Conservation (phyloP, 1,139 yeast species). For the Yamadazyma taylorii region DNA sequence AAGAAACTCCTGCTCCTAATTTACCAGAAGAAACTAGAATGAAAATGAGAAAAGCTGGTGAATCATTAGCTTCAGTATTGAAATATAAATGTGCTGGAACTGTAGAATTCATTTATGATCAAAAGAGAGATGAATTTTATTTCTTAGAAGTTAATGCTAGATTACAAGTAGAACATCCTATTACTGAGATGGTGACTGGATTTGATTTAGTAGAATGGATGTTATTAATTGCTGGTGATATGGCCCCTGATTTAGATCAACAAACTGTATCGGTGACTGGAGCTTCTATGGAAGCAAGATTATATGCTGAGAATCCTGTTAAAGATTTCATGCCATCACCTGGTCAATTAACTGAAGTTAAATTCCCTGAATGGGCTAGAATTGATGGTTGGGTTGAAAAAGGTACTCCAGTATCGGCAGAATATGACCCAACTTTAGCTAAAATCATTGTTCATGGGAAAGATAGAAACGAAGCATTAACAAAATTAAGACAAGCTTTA, state of each 20-base stretch:
- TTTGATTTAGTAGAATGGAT: slow-evolving; percentile 96
- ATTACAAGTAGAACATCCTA: slow-evolving; percentile 96
- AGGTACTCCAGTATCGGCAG: slow-evolving; percentile 89
- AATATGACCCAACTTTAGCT: slow-evolving; percentile 95
- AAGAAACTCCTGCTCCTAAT: slow-evolving; percentile 97
- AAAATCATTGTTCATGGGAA: slow-evolving; percentile 93
- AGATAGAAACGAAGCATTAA: slow-evolving; percentile 81
- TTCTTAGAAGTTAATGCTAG: slow-evolving; percentile 96
- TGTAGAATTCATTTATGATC: slow-evolving; percentile 91
- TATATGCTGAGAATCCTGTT: slow-evolving; percentile 95
- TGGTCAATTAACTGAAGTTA: slow-evolving; percentile 84
- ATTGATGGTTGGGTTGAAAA: slow-evolving; percentile 91
- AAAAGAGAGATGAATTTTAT: slow-evolving; percentile 81
- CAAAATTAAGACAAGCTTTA: slow-evolving; percentile 74
- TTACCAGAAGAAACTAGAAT: slow-evolving; percentile 76
- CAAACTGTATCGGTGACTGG: slow-evolving; percentile 66
- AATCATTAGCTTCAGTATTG: slow-evolving; percentile 74
- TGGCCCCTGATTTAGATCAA: slow-evolving; percentile 68
- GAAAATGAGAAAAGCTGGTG: slow-evolving; percentile 81
- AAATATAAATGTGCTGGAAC: slow-evolving; percentile 97
- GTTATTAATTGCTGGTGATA: slow-evolving; percentile 87
- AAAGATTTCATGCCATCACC: slow-evolving; percentile 95
- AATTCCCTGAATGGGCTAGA: slow-evolving; percentile 87
- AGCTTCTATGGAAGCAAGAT: slow-evolving; percentile 94
- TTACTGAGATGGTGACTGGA: slow-evolving; percentile 94